Evolutionary conservation across 495 filamentous ascomycete genomes (phyloP), one percentile per base, ranked within the genome.

Genomic region (Lentithecium fluviatile): DNA sequence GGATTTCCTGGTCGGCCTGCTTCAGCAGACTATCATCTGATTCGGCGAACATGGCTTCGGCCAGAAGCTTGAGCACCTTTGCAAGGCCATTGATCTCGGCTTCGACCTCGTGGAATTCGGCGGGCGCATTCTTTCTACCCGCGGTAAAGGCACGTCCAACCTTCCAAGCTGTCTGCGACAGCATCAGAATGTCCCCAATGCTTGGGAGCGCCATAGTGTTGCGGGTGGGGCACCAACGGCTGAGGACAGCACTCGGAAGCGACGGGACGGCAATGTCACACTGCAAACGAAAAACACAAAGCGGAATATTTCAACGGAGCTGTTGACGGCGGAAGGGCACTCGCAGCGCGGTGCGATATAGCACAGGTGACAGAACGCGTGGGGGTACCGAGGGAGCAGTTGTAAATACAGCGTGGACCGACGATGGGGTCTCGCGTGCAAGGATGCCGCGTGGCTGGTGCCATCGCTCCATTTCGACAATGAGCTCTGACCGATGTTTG

Each of bases 101-200:
- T 60, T 78, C 75, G 34, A 78, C 69, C 40, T 76, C 74, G 7
- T 48, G 51, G 51, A 78, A 78, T 43, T 77, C 75, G 11, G 56
- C 13, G 2, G 75, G 75, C 40, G 75, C 72, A 43, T 56, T 57
- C 38, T 66, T 69, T 20, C 74, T 60, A n/a, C 75, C 72, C 12
- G 74, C 62, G 26, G 73, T 74, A 56, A 78, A 78, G 19, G 75
- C 73, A 43, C 74, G 37, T 34, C 71, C 75, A 34, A 76, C 70
- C 56, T 71, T 73, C 71, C 73, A 77, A 12, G 75, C 75, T 24
- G 68, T 47, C 55, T 76, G 73, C 1, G 72, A 75, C 3, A 78
- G 69, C 66, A 76, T 69, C 37, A 78, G 60, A 34, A 77, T 74
- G 55, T 78, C 75, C 24, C 75, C 75, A 23, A 74, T 73, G 2